These are phyloP conservation scores for Agrocybe chaxingu DNA, from an alignment of 768 basidiomycete species.

Conservation along the genomic window DNA sequence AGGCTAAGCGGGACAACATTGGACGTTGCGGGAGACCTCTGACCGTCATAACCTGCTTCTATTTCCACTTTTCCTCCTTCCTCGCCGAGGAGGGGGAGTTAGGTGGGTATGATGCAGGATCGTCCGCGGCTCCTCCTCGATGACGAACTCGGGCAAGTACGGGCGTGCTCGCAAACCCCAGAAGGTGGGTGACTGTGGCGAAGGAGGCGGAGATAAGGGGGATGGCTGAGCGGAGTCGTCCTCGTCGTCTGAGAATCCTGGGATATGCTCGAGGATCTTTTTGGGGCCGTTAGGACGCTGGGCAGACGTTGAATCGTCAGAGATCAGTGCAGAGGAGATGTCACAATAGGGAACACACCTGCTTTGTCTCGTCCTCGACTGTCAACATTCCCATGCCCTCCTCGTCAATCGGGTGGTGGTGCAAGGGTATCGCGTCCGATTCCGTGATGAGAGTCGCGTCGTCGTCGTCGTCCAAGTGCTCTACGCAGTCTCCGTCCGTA, in stretches of 20 bases:
- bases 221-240: not conserved
- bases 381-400: no score
- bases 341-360: not conserved
- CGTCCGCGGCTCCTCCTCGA: conserved; percentile 3
- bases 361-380: not conserved
- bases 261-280: conserved; percentile 7
- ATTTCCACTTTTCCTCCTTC: not conserved
- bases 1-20: no score
- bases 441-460: no score
- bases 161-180: not conserved
- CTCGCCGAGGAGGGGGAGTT: conserved; percentile 5
- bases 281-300: not conserved
- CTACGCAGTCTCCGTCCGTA: no score
- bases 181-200: not conserved
- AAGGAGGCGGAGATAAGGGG: not conserved
- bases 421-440: no score
- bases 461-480: no score
- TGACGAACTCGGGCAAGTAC: conserved; percentile 6
- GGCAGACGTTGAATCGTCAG: no score
- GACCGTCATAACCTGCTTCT: not conserved
- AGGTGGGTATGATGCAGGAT: conserved; percentile 2
- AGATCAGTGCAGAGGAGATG: not conserved
- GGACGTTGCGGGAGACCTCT: no score
- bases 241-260: conserved; percentile 8
- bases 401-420: no score